Conservation (phyloP, 148 eudicot species). For the Dianthus caryophyllus region DNA sequence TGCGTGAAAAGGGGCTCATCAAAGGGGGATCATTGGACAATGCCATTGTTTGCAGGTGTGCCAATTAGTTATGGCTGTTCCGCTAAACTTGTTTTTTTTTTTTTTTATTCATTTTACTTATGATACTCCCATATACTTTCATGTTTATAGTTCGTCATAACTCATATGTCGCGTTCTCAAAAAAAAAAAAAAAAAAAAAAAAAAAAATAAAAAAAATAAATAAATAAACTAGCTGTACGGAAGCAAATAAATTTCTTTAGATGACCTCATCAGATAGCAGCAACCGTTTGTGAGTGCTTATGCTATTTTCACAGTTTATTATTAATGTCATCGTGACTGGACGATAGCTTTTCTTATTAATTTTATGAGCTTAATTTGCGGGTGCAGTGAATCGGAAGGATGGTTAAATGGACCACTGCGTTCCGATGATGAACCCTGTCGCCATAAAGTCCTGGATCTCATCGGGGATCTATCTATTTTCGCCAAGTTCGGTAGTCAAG, state of each 20-base stretch:
- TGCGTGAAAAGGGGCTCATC: conserved; percentile 73
- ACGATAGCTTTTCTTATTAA: not conserved
- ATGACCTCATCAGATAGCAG: not conserved
- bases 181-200: too few relatives aligned
- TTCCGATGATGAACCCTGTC: conserved; percentile 74
- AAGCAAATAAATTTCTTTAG: not conserved
- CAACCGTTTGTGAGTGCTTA: not conserved
- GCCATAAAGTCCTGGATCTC: conserved; percentile 92
- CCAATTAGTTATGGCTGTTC: conserved; percentile 8
- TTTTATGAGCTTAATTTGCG: not conserved
- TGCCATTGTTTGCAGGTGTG: conserved; percentile 86
- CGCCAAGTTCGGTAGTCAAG: conserved; percentile 82
- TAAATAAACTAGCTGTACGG: not conserved
- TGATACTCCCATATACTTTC: not conserved
- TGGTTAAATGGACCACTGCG: conserved; percentile 82
- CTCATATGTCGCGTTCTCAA: not conserved
- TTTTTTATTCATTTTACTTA: too few relatives aligned
- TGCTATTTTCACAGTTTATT: not conserved
- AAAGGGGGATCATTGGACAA: conserved; percentile 87
- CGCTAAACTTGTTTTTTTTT: too few relatives aligned
- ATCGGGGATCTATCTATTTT: conserved; percentile 86
- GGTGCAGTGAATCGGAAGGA: conserved; percentile 58
- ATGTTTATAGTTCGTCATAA: not conserved
- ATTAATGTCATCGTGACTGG: not conserved
- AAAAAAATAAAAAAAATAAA: too few relatives aligned